Percentiles rank a stretch among this genome's conserved stretches.
phyloP scores from a whole-genome alignment of 371 early-diverging fungal genomes.

The Basidiobolus heterosporus region DNA sequence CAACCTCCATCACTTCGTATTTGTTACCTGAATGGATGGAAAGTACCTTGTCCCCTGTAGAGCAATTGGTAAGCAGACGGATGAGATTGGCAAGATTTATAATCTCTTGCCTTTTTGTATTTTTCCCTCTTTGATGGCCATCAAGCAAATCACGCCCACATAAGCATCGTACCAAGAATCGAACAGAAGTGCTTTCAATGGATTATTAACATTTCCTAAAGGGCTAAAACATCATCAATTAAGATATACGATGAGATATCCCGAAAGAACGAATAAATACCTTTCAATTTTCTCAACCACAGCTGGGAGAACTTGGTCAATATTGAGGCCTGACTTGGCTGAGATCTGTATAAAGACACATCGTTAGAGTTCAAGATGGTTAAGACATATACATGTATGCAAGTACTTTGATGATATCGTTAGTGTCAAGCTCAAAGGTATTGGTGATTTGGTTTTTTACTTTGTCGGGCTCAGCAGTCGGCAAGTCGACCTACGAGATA shows the following conservation, averaged over 20 bases:
- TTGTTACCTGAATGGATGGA: slow-evolving; percentile 53
- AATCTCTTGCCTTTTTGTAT: slow-evolving; percentile 41
- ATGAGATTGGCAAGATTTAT: neutral
- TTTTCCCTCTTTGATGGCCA: slow-evolving; percentile 73
- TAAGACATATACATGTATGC: neutral
- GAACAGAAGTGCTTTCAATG: slow-evolving; percentile 75
- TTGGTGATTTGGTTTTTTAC: slow-evolving; percentile 64
- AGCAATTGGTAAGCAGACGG: neutral
- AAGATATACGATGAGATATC: neutral
- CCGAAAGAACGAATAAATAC: slow-evolving; percentile 11
- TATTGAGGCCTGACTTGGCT: slow-evolving; percentile 76
- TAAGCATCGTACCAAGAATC: slow-evolving; percentile 95
- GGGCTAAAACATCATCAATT: slow-evolving; percentile 20
- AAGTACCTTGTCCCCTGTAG: slow-evolving; percentile 60
- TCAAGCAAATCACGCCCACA: slow-evolving; percentile 83
- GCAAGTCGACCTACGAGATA: slow-evolving; percentile 60
- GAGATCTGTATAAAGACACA: slow-evolving; percentile 36
- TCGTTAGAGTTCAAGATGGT: neutral
- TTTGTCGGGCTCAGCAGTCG: slow-evolving; percentile 68
- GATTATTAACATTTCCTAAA: slow-evolving; percentile 31
- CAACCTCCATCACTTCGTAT: slow-evolving; percentile 85
- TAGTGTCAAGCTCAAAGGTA: slow-evolving; percentile 68
- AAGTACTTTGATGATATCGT: slow-evolving; percentile 19
- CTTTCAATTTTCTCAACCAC: slow-evolving; percentile 72
- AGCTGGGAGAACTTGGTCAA: slow-evolving; percentile 49